Conservation (phyloP, 202 grass and related monocot genomes). For the Sporobolus alterniflorus region DNA sequence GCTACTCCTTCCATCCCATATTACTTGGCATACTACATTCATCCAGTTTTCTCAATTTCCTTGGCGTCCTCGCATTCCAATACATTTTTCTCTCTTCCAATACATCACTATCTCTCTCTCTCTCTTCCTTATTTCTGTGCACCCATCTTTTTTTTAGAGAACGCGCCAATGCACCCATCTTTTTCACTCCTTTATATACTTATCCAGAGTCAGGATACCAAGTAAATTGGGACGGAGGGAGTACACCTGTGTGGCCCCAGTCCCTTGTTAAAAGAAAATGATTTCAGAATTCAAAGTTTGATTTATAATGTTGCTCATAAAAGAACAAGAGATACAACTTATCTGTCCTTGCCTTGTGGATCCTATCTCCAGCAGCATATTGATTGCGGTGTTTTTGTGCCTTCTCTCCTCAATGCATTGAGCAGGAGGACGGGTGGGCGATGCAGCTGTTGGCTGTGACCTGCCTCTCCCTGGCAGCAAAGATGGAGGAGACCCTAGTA, state of each 20-base stretch:
- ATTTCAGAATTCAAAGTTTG: constrained; percentile 22
- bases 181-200: no score
- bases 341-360: constrained; percentile 43
- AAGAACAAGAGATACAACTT: constrained; percentile 32
- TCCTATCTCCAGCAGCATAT: constrained; percentile 37
- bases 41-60: no score
- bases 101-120: no score
- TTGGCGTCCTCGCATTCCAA: no score
- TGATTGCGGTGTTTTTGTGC: constrained; percentile 48
- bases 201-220: no score
- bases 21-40: no score
- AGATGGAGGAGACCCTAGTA: constrained; percentile 92
- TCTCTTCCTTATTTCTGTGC: no score
- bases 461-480: constrained; percentile 91
- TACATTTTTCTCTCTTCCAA: no score
- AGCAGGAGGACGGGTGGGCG: constrained; percentile 88
- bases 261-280: neutral
- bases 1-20: neutral
- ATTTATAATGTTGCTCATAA: constrained; percentile 22
- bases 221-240: no score
- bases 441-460: constrained; percentile 92
- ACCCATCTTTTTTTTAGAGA: no score
- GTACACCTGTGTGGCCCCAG: neutral
- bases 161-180: no score
- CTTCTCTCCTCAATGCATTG: constrained; percentile 27